Base-by-base conservation (phyloP, 169 alveolate species). In the Plasmodium malariae region DNA sequence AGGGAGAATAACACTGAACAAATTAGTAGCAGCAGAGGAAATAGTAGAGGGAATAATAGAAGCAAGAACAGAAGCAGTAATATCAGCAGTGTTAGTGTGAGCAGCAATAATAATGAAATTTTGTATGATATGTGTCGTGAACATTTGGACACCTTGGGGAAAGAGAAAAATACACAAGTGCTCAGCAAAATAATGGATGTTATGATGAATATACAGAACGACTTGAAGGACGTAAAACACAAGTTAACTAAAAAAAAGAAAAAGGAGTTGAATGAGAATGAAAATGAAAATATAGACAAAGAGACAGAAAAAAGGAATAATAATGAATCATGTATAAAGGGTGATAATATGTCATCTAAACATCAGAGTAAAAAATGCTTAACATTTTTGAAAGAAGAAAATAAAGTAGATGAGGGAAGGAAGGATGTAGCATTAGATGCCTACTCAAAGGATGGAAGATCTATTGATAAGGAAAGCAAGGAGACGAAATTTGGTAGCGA, bases 161-260 rank as follows among this genome's bases (percentile, higher is more conserved):
- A 62, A 11, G 89, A 65, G 28, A 49, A 78, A 34, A 62, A 63
- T 69, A 36, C 49, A 5, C 51, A 78, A 9, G 89, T 78, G 7
- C 30, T 78, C 6, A 78, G 48, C 4, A 62, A 78, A 78, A 62
- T 78, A 48, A 78, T 78, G 89, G 69, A 78, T 30, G 89, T 78
- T 17, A 78, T 78, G 89, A 78, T 78, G 59, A 78, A 78, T 30
- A 78, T 78, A 62, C 89, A 78, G 55, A 62, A 62, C 19, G 89
- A 78, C 48, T 78, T 78, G 69, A 78, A 78, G 54, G 89, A 78
- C 30, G 78, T 78, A 37, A 78, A 78, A 37, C 63, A 37, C n/a
- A 78, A 78, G 32, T 57, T 78, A 11, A 43, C 26, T 9, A 78
- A 21, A 37, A 78, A 76, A 51, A 62, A 76, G 17, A 54, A 43